Evolutionary conservation across 2,329 filamentous ascomycete species (phyloP).

Genomic region (Colletotrichum tofieldiae): DNA sequence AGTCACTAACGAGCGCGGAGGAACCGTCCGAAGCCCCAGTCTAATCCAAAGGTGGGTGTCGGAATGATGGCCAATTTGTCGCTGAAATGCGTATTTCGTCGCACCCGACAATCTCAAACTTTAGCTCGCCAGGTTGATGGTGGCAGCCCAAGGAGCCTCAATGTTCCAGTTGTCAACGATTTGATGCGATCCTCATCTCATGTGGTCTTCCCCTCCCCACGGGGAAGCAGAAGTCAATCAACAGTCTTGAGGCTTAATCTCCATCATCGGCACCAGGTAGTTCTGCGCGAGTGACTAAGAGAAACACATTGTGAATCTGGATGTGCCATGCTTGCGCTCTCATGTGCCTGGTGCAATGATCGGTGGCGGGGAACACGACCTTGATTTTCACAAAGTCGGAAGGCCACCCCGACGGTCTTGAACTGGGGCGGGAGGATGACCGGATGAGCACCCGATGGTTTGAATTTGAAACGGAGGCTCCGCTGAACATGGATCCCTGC

Average conservation of each 20-base stretch:
- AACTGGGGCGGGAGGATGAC: neutral
- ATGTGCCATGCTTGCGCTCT: neutral
- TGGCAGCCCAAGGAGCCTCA: neutral
- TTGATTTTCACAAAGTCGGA: neutral
- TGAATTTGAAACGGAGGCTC: conserved; percentile 33
- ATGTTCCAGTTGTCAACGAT: neutral
- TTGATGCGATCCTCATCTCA: conserved; percentile 3
- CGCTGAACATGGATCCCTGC: conserved; percentile 17
- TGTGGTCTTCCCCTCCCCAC: conserved; percentile 5
- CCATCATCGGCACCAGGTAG: neutral
- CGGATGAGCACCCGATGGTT: conserved; percentile 30
- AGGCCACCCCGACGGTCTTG: conserved; percentile 21
- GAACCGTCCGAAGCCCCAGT: neutral
- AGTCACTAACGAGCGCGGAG: neutral
- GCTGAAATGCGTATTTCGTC: conserved; percentile 10
- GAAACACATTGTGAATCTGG: neutral
- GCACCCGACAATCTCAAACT: conserved; percentile 1
- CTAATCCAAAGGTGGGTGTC: neutral
- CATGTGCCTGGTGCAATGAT: neutral
- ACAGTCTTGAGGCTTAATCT: neutral
- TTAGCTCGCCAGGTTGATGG: neutral
- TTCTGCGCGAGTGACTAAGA: conserved; percentile 18
- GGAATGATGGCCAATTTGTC: conserved; percentile 9
- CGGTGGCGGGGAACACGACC: conserved; percentile 8
- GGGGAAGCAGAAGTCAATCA: conserved; percentile 11